These are phyloP conservation scores for Cryptococcus floricola DNA, from an alignment of 1,284 basidiomycete genomes.

Conservation along the genomic window DNA sequence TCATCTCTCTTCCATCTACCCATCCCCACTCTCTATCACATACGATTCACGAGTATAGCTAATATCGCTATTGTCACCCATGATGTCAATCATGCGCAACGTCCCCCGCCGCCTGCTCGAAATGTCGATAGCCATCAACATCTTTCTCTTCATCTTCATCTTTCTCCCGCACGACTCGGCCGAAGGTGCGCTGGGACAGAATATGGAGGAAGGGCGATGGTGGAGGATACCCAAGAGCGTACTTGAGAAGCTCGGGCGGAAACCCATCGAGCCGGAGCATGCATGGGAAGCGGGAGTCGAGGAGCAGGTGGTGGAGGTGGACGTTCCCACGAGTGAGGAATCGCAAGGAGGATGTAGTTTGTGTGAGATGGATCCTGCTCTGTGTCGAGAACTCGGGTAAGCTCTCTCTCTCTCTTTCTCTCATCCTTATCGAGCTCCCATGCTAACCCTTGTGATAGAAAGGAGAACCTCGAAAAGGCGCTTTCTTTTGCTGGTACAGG, in stretches of 20 bases:
- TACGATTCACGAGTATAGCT: no score
- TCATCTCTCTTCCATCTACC: no score
- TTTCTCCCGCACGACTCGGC: constrained; percentile 9
- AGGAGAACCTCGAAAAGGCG: neutral
- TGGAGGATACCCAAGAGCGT: neutral
- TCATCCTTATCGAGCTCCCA: neutral
- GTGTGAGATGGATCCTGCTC: constrained; percentile 9
- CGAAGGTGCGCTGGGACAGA: constrained; percentile 7
- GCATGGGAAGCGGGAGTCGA: no score
- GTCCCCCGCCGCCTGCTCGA: neutral
- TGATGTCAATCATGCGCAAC: no score
- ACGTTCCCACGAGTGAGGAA: no score
- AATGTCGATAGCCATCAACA: constrained; percentile 14
- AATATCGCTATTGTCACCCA: no score
- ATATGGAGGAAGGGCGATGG: neutral
- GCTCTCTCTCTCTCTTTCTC: neutral
- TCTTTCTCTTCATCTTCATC: constrained; percentile 11
- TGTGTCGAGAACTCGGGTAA: constrained; percentile 16
- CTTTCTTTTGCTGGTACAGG: constrained; percentile 17
- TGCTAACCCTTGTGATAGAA: neutral
- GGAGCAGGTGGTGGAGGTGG: no score
- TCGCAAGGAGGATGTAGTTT: constrained; percentile 4
- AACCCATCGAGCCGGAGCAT: no score
- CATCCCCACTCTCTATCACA: no score
- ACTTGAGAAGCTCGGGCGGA: no score